Percentiles rank a stretch among this genome's conserved stretches.
These are phyloP conservation scores for Eimeria falciformis DNA, from an alignment of 169 alveolate genomes.

Conservation along the genomic window DNA sequence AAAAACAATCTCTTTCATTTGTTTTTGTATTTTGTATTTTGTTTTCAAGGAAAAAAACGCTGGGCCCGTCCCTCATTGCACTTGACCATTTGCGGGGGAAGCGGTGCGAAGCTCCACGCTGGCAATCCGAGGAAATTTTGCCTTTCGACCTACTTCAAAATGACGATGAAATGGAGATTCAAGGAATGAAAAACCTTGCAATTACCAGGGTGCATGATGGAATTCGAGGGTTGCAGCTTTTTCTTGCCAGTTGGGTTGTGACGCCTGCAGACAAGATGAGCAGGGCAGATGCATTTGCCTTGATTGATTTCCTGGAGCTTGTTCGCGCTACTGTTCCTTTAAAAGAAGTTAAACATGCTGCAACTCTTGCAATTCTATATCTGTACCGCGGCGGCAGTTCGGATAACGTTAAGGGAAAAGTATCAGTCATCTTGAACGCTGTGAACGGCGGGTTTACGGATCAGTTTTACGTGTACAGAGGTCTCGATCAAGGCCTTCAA, in stretches of 20 bases:
- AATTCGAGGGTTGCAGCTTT: constrained; percentile 36
- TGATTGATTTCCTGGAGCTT: constrained; percentile 42
- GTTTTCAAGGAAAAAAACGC: too few species aligned
- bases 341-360: constrained; percentile 16
- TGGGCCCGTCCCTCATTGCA: constrained; percentile 15
- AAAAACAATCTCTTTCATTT: too few species aligned
- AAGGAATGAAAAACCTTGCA: too few species aligned
- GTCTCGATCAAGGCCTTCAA: not conserved
- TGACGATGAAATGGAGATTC: not conserved
- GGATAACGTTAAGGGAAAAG: not conserved
- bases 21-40: too few species aligned
- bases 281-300: constrained; percentile 44
- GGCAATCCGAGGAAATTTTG: not conserved
- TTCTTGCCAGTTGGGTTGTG: constrained; percentile 60
- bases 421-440: not conserved
- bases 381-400: not conserved
- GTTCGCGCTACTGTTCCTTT: constrained; percentile 39
- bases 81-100: constrained; percentile 60
- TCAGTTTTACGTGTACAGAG: constrained; percentile 17
- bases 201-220: constrained; percentile 61
- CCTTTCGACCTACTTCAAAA: not conserved
- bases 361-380: constrained; percentile 33
- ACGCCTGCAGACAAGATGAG: constrained; percentile 32
- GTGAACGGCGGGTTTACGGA: constrained; percentile 29
- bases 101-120: constrained; percentile 20